Base-by-base conservation (phyloP, 129 eudicot species). In the Tagetes patula region DNA sequence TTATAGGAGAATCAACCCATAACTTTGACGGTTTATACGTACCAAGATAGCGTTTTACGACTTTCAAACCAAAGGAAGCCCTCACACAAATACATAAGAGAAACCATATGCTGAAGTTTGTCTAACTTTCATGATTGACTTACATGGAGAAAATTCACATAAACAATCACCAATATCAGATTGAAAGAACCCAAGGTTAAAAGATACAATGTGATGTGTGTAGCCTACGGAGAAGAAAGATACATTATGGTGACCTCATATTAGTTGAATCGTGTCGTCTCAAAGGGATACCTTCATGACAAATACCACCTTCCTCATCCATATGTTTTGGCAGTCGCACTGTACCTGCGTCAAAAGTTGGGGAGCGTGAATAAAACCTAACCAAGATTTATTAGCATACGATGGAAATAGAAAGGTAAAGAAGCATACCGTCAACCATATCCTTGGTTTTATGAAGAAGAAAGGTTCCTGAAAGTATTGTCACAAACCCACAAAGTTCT, bases 391-490 rank as follows among this genome's bases (percentile, higher is more conserved):
- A 46, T 20, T 31, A 40, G 20, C 27, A 20, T 67, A 48, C 40
- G 20, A 56, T 45, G 70, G 41, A 11, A 38, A 45, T 3, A 43
- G 32, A 56, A 68, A 69, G 30, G 55, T 38, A 7, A n/a, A 76
- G 46, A 72, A 46, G 70, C 72, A 46, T 87, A 92, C 96, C 91
- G 6, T 87, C 98, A 52, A 70, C 90, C 96, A 92, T 87, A 87
- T 92, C 98, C 74, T 92, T 92, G 60, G 98, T 92, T 80, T 83
- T 92, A 95, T 92, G 98, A 69, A 92, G 98, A 48, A 92, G 91
- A 82, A 92, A 92, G 4, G 98, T 92, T 68, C 98, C 98, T 2
- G 98, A 89, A 13, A 92, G 96, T 77, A 92, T 92, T 6, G 98
- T 92, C 61, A 92, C 96, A 82, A 92, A 92, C 56, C 98, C 98